Conservation (phyloP, 2,329 filamentous ascomycete species). For the Neoscytalidium dimidiatum region DNA sequence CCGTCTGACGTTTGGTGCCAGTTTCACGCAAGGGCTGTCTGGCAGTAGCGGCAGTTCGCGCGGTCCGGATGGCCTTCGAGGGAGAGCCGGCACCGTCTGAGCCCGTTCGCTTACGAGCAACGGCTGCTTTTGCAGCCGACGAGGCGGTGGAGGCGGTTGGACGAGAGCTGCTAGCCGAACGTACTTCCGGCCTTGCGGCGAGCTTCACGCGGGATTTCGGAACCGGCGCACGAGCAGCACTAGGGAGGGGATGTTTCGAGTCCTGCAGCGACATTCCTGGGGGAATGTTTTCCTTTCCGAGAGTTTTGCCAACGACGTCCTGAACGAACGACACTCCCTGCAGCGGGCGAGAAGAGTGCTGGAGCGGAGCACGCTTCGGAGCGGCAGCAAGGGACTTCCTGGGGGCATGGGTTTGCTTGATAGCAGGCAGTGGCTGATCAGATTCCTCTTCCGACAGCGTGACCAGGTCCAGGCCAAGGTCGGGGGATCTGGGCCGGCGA, state of each 20-base stretch:
- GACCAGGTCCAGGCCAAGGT: slow-evolving; percentile 40
- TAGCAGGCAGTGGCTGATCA: slow-evolving; percentile 29
- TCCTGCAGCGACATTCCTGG: slow-evolving; percentile 44
- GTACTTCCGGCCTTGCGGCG: background rate
- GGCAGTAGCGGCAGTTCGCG: slow-evolving; percentile 32
- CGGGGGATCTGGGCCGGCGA: slow-evolving; percentile 34
- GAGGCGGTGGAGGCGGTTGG: background rate
- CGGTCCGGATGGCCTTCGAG: slow-evolving; percentile 37
- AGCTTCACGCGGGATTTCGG: background rate
- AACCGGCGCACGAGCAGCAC: background rate
- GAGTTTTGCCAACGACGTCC: slow-evolving; percentile 55
- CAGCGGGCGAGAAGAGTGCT: slow-evolving; percentile 38
- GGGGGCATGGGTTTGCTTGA: slow-evolving; percentile 34
- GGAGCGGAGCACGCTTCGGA: slow-evolving; percentile 54
- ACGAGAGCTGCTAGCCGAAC: background rate
- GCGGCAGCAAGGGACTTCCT: slow-evolving; percentile 47
- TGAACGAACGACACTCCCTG: slow-evolving; percentile 44
- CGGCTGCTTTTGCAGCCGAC: background rate
- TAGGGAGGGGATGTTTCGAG: slow-evolving; percentile 19
- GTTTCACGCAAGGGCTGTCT: slow-evolving; percentile 19
- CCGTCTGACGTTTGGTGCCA: background rate
- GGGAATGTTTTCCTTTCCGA: slow-evolving; percentile 65
- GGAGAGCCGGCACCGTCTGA: slow-evolving; percentile 35
- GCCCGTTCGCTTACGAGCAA: slow-evolving; percentile 35
- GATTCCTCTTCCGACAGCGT: slow-evolving; percentile 41